Evolutionary conservation across 2,329 filamentous ascomycete genomes (phyloP).

Genomic region (Pseudogymnoascus sp.): DNA sequence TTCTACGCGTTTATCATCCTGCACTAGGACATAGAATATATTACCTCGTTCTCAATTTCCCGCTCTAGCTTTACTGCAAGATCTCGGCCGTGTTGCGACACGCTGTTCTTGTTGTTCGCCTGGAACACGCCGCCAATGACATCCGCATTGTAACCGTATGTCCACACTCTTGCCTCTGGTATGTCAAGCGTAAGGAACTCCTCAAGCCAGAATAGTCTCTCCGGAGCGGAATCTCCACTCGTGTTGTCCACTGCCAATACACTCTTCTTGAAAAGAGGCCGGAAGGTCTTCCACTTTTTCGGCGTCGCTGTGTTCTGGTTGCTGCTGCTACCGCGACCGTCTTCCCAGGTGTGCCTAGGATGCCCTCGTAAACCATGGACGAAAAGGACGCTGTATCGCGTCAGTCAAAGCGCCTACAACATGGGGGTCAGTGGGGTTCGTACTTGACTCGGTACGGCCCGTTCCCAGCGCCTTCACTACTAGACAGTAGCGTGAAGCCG

Average conservation of each 20-base stretch:
- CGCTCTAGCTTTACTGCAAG: constrained; percentile 27
- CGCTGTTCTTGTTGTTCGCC: constrained; percentile 32
- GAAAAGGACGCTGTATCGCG: constrained; percentile 1
- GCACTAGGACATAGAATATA: constrained; percentile 11
- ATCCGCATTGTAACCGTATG: background rate
- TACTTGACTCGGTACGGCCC: background rate
- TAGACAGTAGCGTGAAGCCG: background rate
- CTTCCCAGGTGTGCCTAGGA: constrained; percentile 1
- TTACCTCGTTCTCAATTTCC: constrained; percentile 27
- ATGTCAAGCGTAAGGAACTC: background rate
- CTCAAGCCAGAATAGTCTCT: constrained; percentile 4
- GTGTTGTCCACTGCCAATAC: background rate
- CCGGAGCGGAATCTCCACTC: background rate
- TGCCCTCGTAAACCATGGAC: constrained; percentile 9
- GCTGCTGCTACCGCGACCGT: background rate
- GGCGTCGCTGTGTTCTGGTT: background rate
- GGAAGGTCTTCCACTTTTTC: background rate
- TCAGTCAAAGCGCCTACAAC: background rate
- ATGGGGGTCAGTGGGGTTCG: background rate
- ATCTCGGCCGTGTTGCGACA: constrained; percentile 32
- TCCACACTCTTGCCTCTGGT: background rate
- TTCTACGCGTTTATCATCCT: too few relatives aligned
- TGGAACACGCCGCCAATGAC: constrained; percentile 31
- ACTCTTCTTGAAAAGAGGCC: background rate
- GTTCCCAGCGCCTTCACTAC: background rate